These are phyloP conservation scores for Akanthomyces lecanii DNA, from an alignment of 2,329 filamentous ascomycete genomes.

Conservation along the genomic window DNA sequence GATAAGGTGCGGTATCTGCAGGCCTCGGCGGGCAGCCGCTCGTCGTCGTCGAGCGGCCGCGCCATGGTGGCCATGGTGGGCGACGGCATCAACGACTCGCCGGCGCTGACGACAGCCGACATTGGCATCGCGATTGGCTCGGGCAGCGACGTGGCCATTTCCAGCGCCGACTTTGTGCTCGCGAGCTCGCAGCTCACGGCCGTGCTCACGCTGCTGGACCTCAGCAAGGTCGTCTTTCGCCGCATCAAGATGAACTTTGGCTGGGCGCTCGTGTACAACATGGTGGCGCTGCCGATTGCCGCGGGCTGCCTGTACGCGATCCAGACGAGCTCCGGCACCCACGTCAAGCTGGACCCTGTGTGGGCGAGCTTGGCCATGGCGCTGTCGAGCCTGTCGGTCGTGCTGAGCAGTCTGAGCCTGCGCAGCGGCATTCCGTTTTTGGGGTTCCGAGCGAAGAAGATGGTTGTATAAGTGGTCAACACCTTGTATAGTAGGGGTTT, in stretches of 20 bases:
- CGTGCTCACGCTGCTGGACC: conserved; percentile 67
- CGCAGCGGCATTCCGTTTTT: conserved; percentile 44
- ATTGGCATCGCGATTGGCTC: conserved; percentile 80
- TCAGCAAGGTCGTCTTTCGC: conserved; percentile 68
- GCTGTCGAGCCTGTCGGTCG: conserved; percentile 83
- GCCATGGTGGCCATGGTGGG: conserved; percentile 75
- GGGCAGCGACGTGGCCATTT: conserved; percentile 79
- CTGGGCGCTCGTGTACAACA: conserved; percentile 82
- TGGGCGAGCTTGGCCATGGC: conserved; percentile 95
- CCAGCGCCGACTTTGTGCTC: conserved; percentile 76
- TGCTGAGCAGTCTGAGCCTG: conserved; percentile 73
- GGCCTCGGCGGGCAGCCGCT: conserved; percentile 39
- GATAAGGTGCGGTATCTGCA: conserved; percentile 64
- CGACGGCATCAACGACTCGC: conserved; percentile 83
- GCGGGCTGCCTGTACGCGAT: conserved; percentile 71
- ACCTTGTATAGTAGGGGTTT: background rate
- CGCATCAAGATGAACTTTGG: conserved; percentile 80
- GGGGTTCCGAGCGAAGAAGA: conserved; percentile 38
- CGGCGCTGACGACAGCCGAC: conserved; percentile 74
- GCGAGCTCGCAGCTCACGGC: conserved; percentile 66
- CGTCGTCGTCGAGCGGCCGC: conserved; percentile 28
- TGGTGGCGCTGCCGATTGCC: conserved; percentile 72
- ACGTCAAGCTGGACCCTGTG: conserved; percentile 66
- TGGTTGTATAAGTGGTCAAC: background rate
- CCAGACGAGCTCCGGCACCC: conserved; percentile 41